These are phyloP conservation scores for Madurella mycetomatis DNA, from an alignment of 2,329 filamentous ascomycete genomes.

Conservation along the genomic window DNA sequence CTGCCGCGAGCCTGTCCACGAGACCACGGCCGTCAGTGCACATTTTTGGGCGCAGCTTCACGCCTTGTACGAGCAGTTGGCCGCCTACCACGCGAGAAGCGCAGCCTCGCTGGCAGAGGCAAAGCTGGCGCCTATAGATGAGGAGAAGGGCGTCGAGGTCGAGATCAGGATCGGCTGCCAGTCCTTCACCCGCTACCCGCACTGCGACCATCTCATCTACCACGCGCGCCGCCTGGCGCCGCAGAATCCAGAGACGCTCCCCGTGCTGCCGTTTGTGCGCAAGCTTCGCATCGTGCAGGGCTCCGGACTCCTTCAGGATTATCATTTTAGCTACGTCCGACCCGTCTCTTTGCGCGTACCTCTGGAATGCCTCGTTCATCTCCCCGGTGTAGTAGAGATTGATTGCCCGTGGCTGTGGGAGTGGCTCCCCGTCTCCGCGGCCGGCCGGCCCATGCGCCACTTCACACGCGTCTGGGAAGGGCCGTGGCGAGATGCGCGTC, in stretches of 20 bases:
- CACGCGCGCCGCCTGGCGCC: slow-evolving; percentile 1
- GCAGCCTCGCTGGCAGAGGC: background rate
- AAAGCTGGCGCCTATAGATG: background rate
- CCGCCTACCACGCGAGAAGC: background rate
- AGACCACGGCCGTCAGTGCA: background rate
- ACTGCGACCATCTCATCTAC: background rate
- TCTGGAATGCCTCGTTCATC: background rate
- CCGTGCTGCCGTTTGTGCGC: background rate
- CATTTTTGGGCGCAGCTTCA: slow-evolving; percentile 7
- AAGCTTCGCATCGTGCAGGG: background rate
- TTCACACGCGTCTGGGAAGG: slow-evolving; percentile 1
- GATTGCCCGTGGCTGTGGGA: slow-evolving; percentile 3
- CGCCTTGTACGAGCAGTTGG: background rate
- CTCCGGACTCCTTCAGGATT: background rate
- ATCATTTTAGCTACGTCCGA: background rate
- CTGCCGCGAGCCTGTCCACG: background rate
- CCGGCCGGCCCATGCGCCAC: background rate
- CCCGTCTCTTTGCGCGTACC: background rate
- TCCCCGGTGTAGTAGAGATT: background rate
- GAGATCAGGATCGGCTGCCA: background rate
- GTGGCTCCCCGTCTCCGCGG: background rate
- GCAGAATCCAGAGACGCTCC: background rate
- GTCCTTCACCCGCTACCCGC: background rate
- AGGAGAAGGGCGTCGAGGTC: background rate
- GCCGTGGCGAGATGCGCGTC: slow-evolving; percentile 1